Base-by-base conservation (phyloP, 2,329 filamentous ascomycete genomes). In the Westerdykella ornata region DNA sequence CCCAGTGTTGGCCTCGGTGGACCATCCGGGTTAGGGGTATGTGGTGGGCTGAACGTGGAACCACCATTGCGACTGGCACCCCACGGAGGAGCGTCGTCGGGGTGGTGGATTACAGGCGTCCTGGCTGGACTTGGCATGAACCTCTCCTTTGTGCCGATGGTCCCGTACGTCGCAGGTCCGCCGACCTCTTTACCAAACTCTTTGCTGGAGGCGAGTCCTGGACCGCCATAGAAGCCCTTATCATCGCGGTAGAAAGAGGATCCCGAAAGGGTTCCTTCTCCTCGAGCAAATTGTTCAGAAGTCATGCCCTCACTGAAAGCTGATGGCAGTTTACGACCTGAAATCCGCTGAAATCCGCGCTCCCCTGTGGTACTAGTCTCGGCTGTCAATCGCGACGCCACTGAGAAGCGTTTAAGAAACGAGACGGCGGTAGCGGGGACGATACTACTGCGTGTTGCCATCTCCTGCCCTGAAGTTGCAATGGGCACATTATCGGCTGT, bases 71-170 rank as follows among this genome's bases (percentile, higher is more conserved):
- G 49, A 37, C 47, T 56, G 14, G 48, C 43, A 37, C 54, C 50
- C 39, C 54, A 58, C 9, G 54, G 49, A 17, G 57, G 52, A 30
- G 45, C 51, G 6, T 62, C 59, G 17, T 59, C 57, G 1, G 61
- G 53, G 37, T 74, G 69, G 44, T 77, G 74, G 43, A 76, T 75
- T 13, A 83, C 67, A 1, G 81, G 77, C 3, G 77, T 80, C 40
- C 80, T 74, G 14, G 76, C 79, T 13, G 82, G 82, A n/a, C 81
- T 77, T n/a, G 77, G 74, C 46, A 53, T 56, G 22, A 60, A 40
- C 19, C 47, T 49, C 38, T 58, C 56, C 31, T 43, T 57, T 1
- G 42, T 51, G 22, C 52, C 56, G 15, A 53, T 48, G n/a, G 47
- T 51, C 12, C 53, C 58, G 40, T 18, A 44, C 20, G 32, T 18